Conservation (phyloP, 2,329 filamentous ascomycete species). For the Penicillium verrucosum region DNA sequence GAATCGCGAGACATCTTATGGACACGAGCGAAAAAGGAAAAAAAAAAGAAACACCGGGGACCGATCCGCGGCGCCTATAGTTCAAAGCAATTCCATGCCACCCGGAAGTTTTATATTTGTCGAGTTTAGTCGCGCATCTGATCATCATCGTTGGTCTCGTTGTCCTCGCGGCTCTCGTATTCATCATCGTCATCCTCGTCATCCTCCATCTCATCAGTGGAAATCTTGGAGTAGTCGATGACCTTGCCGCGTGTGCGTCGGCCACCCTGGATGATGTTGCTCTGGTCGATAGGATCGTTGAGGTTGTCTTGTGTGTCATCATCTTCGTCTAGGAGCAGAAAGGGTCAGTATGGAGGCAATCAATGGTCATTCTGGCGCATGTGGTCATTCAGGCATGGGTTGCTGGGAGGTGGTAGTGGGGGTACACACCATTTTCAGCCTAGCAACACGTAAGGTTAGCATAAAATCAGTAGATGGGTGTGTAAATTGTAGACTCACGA, state of each 20-base stretch:
- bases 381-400: neutral
- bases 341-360: slow-evolving; percentile 22
- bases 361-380: neutral
- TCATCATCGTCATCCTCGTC: slow-evolving; percentile 58
- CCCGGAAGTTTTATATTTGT: slow-evolving; percentile 12
- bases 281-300: slow-evolving; percentile 77
- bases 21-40: slow-evolving; percentile 1
- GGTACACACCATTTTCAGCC: slow-evolving; percentile 25
- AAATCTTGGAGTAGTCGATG: slow-evolving; percentile 92
- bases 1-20: slow-evolving; percentile 6
- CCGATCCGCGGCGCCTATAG: slow-evolving; percentile 16
- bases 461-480: neutral
- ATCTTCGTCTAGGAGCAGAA: slow-evolving; percentile 51
- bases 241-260: slow-evolving; percentile 85
- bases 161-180: slow-evolving; percentile 34
- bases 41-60: neutral
- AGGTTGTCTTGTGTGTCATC: slow-evolving; percentile 74
- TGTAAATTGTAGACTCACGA: slow-evolving; percentile 27
- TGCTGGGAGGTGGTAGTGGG: neutral
- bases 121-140: slow-evolving; percentile 40
- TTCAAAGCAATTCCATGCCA: slow-evolving; percentile 18
- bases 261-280: slow-evolving; percentile 77
- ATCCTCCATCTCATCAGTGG: slow-evolving; percentile 64
- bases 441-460: slow-evolving; percentile 12
- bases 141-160: slow-evolving; percentile 32